Evolutionary conservation across 345 rosid genomes (phyloP), one percentile per base, ranked within the genome.

Genomic region (Syzygium jambos): DNA sequence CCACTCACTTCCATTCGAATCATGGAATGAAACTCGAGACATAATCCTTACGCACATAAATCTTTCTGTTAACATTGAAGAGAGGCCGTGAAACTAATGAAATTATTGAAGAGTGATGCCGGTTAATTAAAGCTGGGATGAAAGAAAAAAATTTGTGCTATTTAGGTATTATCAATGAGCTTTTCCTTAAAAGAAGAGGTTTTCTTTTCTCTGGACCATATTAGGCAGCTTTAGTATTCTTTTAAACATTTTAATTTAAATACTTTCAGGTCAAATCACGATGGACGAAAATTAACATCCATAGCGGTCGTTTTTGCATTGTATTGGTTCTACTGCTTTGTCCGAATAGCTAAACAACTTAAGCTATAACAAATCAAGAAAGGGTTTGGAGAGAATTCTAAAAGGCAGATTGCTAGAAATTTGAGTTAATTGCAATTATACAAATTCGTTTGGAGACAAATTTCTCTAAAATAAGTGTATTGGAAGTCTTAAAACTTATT

Each of bases 161-260:
- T 30, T n/a, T 34, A 16, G n/a, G 13, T n/a, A 34, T n/a, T n/a
- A 34, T 3, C 41, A 65, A 30, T 65, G 78, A 30, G 78, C 22
- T 30, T 30, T 15, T 29, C 78, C 43, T 65, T 30, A 30, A 29
- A 15, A 65, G 16, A 65, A 30, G 30, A 65, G 9, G 9, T 29
- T 0, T 65, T 29, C 78, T 65, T 7, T 65, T 7, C 16, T 65
- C 41, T 29, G 30, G 78, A 0, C 11, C 41, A 0, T 15, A 2
- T 16, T 3, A 7, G 0, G 43, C 43, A 30, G 41, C 43, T 29
- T 19, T 16, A 43, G 46, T 6, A 43, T 43, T 30, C 22, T 41
- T 65, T 30, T 0, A 65, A 30, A 65, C 22, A 65, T 0, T 0
- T 30, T 30, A 8, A 22, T 29, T 29, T 65, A 65, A 65, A 22